Conservation (phyloP, 139 green algal species). For the Yamagishiella unicocca region DNA sequence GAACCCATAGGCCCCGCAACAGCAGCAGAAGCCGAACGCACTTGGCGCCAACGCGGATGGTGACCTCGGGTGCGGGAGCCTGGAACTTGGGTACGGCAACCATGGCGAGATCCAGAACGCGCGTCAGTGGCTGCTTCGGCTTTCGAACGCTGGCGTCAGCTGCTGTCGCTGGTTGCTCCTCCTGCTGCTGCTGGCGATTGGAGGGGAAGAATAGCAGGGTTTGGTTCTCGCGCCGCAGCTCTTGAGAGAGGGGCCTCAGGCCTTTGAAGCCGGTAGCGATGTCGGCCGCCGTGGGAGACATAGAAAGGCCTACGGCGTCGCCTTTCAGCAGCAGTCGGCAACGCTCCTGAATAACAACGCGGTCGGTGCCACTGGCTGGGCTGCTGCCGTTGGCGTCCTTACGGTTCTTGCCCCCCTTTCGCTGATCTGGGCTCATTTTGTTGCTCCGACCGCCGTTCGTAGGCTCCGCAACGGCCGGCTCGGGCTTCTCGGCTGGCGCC, state of each 20-base stretch:
- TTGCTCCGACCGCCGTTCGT: background rate
- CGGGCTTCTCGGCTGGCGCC: background rate
- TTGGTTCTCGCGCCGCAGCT: background rate
- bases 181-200: too few species aligned
- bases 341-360: background rate
- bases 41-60: constrained; percentile 3
- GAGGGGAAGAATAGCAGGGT: constrained; percentile 39
- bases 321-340: background rate
- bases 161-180: too few species aligned
- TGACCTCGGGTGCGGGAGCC: constrained; percentile 4
- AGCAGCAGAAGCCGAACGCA: too few species aligned
- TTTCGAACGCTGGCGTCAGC: background rate
- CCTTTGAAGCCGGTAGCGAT: constrained; percentile 2
- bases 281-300: background rate
- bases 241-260: constrained; percentile 2
- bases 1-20: too few species aligned
- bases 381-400: background rate
- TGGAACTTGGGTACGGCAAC: constrained; percentile 19
- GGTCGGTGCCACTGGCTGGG: background rate
- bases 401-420: background rate
- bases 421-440: background rate
- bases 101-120: constrained; percentile 16
- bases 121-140: background rate
- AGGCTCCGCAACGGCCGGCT: background rate
- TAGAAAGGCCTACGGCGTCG: constrained; percentile 12